Evolutionary conservation across 2,329 filamentous ascomycete species (phyloP).

Genomic region (Cercospora nicotianae): DNA sequence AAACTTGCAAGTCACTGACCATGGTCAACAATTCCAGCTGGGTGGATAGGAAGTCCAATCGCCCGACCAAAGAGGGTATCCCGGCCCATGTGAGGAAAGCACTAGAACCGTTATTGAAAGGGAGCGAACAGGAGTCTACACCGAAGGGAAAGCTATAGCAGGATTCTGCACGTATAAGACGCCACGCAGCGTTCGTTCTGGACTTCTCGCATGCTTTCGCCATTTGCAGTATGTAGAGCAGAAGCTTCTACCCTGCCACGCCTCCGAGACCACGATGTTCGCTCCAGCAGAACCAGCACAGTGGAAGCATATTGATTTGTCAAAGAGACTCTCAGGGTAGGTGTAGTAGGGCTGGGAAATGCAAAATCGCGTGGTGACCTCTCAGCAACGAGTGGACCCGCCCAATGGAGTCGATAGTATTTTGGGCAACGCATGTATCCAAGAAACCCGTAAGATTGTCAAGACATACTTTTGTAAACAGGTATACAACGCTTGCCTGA

Average conservation of each 20-base stretch:
- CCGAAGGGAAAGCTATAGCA: conserved; percentile 27
- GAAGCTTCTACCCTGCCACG: background rate
- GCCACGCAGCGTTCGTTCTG: background rate
- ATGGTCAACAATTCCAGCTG: conserved; percentile 11
- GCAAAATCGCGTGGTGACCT: background rate
- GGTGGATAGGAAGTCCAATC: conserved; percentile 63
- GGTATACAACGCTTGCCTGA: background rate
- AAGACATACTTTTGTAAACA: background rate
- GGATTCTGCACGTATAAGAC: background rate
- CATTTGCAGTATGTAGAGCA: background rate
- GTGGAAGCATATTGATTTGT: background rate
- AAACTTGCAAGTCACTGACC: background rate
- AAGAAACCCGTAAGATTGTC: background rate
- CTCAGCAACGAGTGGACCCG: background rate
- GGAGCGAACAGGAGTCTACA: conserved; percentile 31
- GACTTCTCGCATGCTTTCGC: background rate
- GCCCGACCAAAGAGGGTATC: conserved; percentile 68
- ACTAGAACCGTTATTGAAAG: conserved; percentile 35
- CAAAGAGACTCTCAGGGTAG: background rate
- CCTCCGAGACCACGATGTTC: background rate
- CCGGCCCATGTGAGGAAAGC: conserved; percentile 54
- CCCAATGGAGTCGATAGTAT: background rate
- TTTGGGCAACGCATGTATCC: background rate
- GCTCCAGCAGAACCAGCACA: background rate
- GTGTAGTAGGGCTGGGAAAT: background rate